A percentile compares a stretch with the other conserved stretches of the same genome.
phyloP scores from a whole-genome alignment of 2,329 filamentous ascomycete species.

The Epichloe aotearoae region DNA sequence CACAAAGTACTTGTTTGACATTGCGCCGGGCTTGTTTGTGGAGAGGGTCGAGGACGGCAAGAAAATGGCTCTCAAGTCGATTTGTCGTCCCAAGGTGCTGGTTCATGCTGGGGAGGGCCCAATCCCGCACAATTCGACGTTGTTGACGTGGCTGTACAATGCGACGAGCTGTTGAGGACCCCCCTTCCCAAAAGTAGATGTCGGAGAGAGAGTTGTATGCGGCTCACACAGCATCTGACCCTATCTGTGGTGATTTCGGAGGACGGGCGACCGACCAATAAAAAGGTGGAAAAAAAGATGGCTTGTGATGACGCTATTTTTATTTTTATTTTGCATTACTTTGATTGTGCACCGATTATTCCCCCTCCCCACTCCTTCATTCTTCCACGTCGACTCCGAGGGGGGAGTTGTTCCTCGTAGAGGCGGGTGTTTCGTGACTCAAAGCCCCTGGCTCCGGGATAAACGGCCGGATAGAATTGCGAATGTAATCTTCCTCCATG shows the following conservation, averaged over 20 bases:
- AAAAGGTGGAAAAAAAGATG: too few relatives aligned
- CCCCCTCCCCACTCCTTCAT: not conserved
- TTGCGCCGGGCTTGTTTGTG: constrained; percentile 24
- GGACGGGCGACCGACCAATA: too few relatives aligned
- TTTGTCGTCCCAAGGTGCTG: constrained; percentile 21
- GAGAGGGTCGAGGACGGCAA: constrained; percentile 21
- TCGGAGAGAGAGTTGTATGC: too few relatives aligned
- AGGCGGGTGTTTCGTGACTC: not conserved
- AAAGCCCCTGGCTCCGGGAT: constrained; percentile 14
- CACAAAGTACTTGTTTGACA: constrained; percentile 23
- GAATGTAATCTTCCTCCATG: constrained; percentile 22
- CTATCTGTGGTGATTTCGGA: too few relatives aligned
- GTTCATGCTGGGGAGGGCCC: constrained; percentile 17
- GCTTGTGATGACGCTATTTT: too few relatives aligned
- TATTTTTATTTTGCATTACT: not conserved
- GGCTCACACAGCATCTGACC: too few relatives aligned
- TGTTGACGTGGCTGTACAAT: constrained; percentile 19
- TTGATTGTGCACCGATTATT: not conserved
- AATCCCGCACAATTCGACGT: constrained; percentile 17
- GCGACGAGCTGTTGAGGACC: constrained; percentile 1
- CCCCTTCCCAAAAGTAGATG: not conserved
- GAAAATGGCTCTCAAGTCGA: constrained; percentile 19
- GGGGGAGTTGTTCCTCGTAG: not conserved
- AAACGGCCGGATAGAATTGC: constrained; percentile 23
- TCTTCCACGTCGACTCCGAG: not conserved